phyloP scores from a whole-genome alignment of 2,329 filamentous ascomycete species.

The Colletotrichum costaricense region DNA sequence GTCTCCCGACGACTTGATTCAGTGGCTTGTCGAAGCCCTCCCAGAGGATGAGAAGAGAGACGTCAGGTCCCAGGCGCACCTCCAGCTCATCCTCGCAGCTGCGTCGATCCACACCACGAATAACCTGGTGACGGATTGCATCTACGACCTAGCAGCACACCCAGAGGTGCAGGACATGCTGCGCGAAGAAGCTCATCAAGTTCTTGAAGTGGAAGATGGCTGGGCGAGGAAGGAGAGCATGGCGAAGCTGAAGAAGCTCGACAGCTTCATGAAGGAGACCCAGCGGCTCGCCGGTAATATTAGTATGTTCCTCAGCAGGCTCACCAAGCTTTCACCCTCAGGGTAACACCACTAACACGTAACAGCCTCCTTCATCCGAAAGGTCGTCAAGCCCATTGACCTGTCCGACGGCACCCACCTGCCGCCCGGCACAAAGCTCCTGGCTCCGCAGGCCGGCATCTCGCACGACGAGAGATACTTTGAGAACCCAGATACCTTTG shows the following conservation, averaged over 20 bases:
- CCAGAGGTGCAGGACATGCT: constrained; percentile 60
- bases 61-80: constrained; percentile 50
- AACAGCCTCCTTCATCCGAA: constrained; percentile 57
- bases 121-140: constrained; percentile 57
- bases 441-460: constrained; percentile 54
- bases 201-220: constrained; percentile 53
- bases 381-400: constrained; percentile 56
- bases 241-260: constrained; percentile 57
- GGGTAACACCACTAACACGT: constrained; percentile 34
- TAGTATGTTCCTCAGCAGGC: constrained; percentile 45
- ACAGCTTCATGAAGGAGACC: constrained; percentile 61
- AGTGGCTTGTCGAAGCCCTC: constrained; percentile 57
- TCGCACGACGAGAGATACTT: constrained; percentile 54
- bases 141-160: constrained; percentile 61
- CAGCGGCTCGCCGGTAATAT: constrained; percentile 55
- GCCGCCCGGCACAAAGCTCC: constrained; percentile 54
- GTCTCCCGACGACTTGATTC: constrained; percentile 54
- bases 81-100: constrained; percentile 57
- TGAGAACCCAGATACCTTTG: constrained; percentile 55
- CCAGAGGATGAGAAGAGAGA: constrained; percentile 52
- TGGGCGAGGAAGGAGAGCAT: constrained; percentile 57
- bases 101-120: constrained; percentile 60
- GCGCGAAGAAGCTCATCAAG: constrained; percentile 57
- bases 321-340: too few relatives aligned
- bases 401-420: constrained; percentile 58